Percentiles rank a stretch among this genome's conserved stretches.
These are phyloP conservation scores for Hordeum marinum DNA, from an alignment of 176 grass and related monocot species.

Conservation along the genomic window DNA sequence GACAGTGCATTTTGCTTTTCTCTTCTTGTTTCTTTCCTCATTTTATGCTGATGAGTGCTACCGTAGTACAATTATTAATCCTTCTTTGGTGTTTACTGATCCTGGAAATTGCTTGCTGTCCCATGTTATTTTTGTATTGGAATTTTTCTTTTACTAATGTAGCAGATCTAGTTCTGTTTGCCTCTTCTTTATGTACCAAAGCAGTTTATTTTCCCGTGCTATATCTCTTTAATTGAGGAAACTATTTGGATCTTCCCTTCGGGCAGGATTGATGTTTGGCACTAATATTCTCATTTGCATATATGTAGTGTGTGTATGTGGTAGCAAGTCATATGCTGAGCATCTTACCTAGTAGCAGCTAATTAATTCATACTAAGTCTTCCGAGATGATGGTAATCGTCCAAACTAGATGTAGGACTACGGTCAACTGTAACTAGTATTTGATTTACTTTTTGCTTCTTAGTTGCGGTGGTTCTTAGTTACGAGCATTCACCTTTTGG, in stretches of 20 bases:
- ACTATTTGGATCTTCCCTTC: background rate
- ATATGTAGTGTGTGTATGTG: background rate
- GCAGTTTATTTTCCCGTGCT: background rate
- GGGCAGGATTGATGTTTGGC: background rate
- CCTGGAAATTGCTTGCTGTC: background rate
- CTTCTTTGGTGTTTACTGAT: background rate
- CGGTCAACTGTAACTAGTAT: background rate
- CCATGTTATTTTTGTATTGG: background rate
- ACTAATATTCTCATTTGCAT: background rate
- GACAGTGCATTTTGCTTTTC: constrained; percentile 3
- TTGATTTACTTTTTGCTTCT: background rate
- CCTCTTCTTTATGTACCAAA: background rate
- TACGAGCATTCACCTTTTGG: background rate
- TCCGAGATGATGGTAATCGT: no score
- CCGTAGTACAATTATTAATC: background rate
- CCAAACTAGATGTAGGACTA: background rate
- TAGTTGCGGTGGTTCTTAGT: background rate
- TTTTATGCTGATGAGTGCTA: constrained; percentile 8
- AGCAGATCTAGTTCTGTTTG: background rate
- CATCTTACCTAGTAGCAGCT: background rate
- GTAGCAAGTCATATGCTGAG: background rate
- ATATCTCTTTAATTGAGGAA: background rate
- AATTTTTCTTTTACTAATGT: background rate
- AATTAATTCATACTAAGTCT: background rate
- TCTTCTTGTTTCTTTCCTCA: constrained; percentile 1